Evolutionary conservation across 805 yeast species (phyloP).

Genomic region (Myxozyma lipomycoides): DNA sequence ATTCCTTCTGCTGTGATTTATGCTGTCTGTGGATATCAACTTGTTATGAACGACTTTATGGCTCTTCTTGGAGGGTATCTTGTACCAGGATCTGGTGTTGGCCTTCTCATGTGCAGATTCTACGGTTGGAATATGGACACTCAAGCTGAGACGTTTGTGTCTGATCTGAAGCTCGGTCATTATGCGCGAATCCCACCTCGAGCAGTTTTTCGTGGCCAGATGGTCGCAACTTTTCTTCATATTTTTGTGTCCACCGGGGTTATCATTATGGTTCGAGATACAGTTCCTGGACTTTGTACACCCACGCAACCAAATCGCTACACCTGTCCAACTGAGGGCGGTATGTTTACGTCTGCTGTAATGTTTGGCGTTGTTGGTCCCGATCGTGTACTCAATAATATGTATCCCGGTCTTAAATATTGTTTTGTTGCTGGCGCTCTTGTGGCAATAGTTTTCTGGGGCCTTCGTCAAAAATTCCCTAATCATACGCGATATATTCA

Average conservation of each 20-base stretch:
- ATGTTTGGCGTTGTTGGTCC: conserved; percentile 68
- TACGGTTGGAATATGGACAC: conserved; percentile 22
- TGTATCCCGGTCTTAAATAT: conserved; percentile 13
- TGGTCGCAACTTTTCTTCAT: conserved; percentile 46
- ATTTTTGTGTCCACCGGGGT: conserved; percentile 43
- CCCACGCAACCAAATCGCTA: conserved; percentile 44
- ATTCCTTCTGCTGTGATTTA: conserved; percentile 59
- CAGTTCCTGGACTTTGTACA: conserved; percentile 44
- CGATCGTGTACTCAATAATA: conserved; percentile 45
- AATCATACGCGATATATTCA: conserved; percentile 8
- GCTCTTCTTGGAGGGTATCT: conserved; percentile 11
- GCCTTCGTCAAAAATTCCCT: conserved; percentile 7
- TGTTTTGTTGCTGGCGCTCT: conserved; percentile 11
- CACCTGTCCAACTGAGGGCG: conserved; percentile 46
- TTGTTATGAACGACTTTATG: conserved; percentile 47
- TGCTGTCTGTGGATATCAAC: conserved; percentile 56
- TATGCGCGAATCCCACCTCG: conserved; percentile 62
- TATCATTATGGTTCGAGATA: conserved; percentile 41
- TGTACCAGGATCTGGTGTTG: conserved; percentile 9
- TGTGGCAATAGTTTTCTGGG: conserved; percentile 9
- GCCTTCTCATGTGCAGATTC: conserved; percentile 7
- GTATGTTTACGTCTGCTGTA: conserved; percentile 52
- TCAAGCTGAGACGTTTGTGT: conserved; percentile 53
- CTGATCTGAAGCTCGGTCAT: conserved; percentile 60
- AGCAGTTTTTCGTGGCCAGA: conserved; percentile 51